These are phyloP conservation scores for Talaromyces piceae DNA, from an alignment of 2,329 filamentous ascomycete genomes.

Conservation along the genomic window DNA sequence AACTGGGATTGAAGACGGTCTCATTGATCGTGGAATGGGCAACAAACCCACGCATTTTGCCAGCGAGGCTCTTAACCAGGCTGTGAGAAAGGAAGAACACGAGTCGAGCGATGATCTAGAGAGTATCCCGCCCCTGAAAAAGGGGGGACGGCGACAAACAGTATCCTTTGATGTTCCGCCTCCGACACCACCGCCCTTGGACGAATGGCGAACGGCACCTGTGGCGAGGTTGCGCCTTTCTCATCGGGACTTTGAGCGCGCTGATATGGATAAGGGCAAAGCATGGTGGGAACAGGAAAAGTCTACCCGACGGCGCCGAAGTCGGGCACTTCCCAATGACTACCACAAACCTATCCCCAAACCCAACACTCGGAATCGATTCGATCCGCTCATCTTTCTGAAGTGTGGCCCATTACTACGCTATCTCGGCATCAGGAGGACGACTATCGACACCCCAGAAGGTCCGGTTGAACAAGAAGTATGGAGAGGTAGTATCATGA, in stretches of 20 bases:
- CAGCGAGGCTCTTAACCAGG: constrained; percentile 3
- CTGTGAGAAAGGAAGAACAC: constrained; percentile 10
- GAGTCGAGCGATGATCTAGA: constrained; percentile 6
- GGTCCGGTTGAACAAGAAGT: constrained; percentile 58
- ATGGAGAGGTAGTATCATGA: constrained; percentile 93
- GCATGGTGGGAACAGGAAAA: constrained; percentile 70
- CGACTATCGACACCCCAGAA: constrained; percentile 26
- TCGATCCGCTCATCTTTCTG: constrained; percentile 75
- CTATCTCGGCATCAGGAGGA: constrained; percentile 73
- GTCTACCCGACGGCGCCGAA: constrained; percentile 40
- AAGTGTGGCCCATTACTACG: constrained; percentile 86
- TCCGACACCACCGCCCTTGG: constrained; percentile 38
- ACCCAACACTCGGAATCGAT: constrained; percentile 49
- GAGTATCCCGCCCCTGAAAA: constrained; percentile 15
- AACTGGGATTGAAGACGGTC: constrained; percentile 1
- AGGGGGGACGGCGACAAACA: constrained; percentile 31
- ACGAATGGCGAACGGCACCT: constrained; percentile 63
- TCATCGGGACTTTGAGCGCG: constrained; percentile 53
- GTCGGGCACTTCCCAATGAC: constrained; percentile 34
- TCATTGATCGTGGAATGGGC: constrained; percentile 6
- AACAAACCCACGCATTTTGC: constrained; percentile 9
- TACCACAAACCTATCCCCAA: constrained; percentile 28
- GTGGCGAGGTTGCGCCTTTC: constrained; percentile 53
- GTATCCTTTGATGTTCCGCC: constrained; percentile 42
- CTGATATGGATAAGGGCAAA: constrained; percentile 44